Percentiles rank a stretch among this genome's conserved stretches.
phyloP scores from a whole-genome alignment of 192 early-diverging fungal genomes.

The Rhizophagus clarus region DNA sequence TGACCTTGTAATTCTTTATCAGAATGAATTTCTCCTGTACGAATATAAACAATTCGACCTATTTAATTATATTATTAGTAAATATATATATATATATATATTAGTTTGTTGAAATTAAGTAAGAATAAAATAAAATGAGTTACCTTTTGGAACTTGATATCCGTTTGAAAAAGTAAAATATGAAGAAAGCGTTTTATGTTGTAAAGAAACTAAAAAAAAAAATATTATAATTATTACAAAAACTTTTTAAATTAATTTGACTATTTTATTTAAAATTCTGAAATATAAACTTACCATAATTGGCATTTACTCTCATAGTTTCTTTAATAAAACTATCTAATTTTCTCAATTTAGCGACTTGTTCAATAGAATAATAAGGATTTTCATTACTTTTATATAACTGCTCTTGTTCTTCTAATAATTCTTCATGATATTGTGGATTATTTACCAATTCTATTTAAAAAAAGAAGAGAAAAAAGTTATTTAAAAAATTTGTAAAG shows the following conservation, averaged over 20 bases:
- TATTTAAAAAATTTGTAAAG: neutral
- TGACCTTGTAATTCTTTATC: neutral
- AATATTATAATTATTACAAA: neutral
- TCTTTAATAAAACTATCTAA: conserved; percentile 26
- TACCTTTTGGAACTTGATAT: conserved; percentile 29
- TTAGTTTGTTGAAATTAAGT: neutral
- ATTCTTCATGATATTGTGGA: conserved; percentile 1
- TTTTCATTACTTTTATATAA: neutral
- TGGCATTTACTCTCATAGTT: neutral
- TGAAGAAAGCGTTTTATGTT: neutral
- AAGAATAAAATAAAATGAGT: no score
- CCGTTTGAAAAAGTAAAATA: conserved; percentile 18
- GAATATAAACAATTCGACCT: neutral
- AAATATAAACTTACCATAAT: neutral
- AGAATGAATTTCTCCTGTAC: neutral
- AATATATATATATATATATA: no score
- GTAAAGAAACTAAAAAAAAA: conserved; percentile 1
- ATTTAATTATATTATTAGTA: no score
- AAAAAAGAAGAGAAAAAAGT: neutral
- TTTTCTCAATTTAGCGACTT: conserved; percentile 6
- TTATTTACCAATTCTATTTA: conserved; percentile 8
- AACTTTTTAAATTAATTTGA: neutral
- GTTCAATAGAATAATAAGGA: neutral
- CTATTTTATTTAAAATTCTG: no score
- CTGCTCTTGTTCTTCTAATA: conserved; percentile 10